A percentile compares a stretch with the other conserved stretches of the same genome.
Conservation (phyloP, 2,329 filamentous ascomycete genomes). For the Beauveria australis region DNA sequence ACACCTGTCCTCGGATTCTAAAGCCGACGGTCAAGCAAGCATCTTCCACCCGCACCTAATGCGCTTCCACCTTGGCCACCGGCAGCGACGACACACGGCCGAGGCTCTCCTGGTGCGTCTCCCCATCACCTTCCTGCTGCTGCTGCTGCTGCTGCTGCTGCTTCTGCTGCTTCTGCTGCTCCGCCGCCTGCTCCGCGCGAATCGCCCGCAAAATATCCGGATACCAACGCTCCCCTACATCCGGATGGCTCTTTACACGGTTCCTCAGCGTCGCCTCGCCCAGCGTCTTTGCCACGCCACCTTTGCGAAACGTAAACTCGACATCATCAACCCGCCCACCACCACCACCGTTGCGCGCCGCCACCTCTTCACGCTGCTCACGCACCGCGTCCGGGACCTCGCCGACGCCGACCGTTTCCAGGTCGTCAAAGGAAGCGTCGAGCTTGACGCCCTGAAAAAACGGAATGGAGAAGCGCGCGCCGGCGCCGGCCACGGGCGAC, state of each 20-base stretch:
- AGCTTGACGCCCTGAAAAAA: constrained; percentile 84
- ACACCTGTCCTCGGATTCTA: neutral
- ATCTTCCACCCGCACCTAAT: no score
- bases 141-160: neutral
- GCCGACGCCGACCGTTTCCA: constrained; percentile 53
- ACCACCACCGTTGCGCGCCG: constrained; percentile 35
- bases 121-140: constrained; percentile 16
- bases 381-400: constrained; percentile 53
- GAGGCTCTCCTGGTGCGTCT: constrained; percentile 14
- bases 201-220: constrained; percentile 53
- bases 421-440: constrained; percentile 70
- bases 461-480: constrained; percentile 69
- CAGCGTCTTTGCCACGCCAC: constrained; percentile 56
- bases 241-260: constrained; percentile 76
- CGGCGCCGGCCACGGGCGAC: constrained; percentile 60
- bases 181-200: constrained; percentile 47
- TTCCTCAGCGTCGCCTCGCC: constrained; percentile 82
- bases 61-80: constrained; percentile 23
- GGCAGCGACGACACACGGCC: neutral
- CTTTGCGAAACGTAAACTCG: constrained; percentile 76
- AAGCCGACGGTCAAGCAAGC: no score
- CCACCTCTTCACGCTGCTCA: constrained; percentile 50
- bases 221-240: constrained; percentile 78
- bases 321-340: constrained; percentile 58
- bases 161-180: no score